Evolutionary conservation across 139 green algal genomes (phyloP), one percentile per base, ranked within the genome.

Genomic region (Astrephomene gubernaculifera): DNA sequence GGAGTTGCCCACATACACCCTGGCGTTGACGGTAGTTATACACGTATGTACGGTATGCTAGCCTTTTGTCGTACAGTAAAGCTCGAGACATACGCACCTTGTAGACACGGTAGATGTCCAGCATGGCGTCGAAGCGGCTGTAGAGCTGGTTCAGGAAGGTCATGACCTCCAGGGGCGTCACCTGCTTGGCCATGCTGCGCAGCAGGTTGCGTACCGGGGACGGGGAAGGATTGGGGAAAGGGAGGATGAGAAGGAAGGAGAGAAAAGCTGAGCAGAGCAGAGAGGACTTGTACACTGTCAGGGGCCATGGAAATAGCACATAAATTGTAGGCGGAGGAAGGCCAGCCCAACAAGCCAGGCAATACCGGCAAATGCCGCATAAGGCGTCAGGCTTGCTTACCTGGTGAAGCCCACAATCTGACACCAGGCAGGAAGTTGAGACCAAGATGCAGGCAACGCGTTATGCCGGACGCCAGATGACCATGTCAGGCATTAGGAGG

Each of bases 351-450:
- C n/a, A n/a, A n/a, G n/a, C n/a, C n/a, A n/a, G n/a, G n/a, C n/a
- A n/a, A n/a, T n/a, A n/a, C n/a, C n/a, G n/a, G n/a, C n/a, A n/a
- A n/a, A n/a, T n/a, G n/a, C n/a, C n/a, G n/a, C n/a, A n/a, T n/a
- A n/a, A n/a, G n/a, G n/a, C n/a, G n/a, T n/a, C n/a, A n/a, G n/a
- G n/a, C n/a, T n/a, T n/a, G 24, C 71, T 9, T 33, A 78, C 71
- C 44, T 72, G 38, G 76, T 83, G 76, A 83, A 83, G 39, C 76
- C 76, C 39, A 83, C 76, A 19, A 83, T 83, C 54, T 82, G 73
- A n/a, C n/a, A n/a, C 35, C 49, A 17, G 49, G 12, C 49, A 57
- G 49, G 49, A 57, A 17, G 12, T 57, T 57, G 49, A 12, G 17
- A 25, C 49, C 49, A 17, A 57, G n/a, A n/a, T n/a, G n/a, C n/a